These are phyloP conservation scores for Drechmeria coniospora DNA, from an alignment of 2,329 filamentous ascomycete species.

Conservation along the genomic window DNA sequence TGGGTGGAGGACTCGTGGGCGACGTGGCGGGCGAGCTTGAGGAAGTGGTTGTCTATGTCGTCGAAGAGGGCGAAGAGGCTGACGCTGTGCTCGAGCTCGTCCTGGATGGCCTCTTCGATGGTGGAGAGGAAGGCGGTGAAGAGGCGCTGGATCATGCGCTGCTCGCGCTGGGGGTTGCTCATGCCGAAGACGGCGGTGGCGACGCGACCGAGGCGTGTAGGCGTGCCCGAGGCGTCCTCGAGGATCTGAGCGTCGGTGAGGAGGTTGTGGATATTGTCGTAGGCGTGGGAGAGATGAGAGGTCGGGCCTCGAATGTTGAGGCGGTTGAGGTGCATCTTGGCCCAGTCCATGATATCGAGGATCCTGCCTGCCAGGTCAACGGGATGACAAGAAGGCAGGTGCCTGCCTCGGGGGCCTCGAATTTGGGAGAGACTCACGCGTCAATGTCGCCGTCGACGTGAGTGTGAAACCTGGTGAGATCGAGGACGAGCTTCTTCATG, in stretches of 20 bases:
- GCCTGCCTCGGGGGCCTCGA: conserved; percentile 1
- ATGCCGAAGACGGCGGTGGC: conserved; percentile 64
- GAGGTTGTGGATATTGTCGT: conserved; percentile 70
- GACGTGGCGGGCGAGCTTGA: conserved; percentile 73
- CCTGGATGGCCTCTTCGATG: conserved; percentile 77
- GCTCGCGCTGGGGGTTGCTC: conserved; percentile 67
- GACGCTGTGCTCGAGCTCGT: conserved; percentile 66
- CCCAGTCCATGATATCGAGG: conserved; percentile 93
- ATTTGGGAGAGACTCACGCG: conserved; percentile 30
- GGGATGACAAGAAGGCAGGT: background rate
- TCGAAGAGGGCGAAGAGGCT: conserved; percentile 83
- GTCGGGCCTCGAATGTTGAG: conserved; percentile 47
- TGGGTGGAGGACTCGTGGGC: conserved; percentile 71
- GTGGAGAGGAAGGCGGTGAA: conserved; percentile 73
- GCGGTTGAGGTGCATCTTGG: conserved; percentile 64
- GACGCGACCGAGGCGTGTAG: conserved; percentile 53
- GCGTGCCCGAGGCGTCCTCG: conserved; percentile 35
- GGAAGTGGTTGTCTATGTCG: conserved; percentile 76
- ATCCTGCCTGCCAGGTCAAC: conserved; percentile 35
- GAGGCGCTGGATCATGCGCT: conserved; percentile 65
- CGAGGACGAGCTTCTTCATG: conserved; percentile 67
- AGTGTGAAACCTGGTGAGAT: conserved; percentile 83
- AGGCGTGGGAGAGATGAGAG: conserved; percentile 46
- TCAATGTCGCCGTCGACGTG: conserved; percentile 90
- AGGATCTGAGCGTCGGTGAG: conserved; percentile 50